Percentiles rank a stretch among this genome's conserved stretches.
phyloP scores from a whole-genome alignment of 495 filamentous ascomycete genomes.

The Lentithecium fluviatile region DNA sequence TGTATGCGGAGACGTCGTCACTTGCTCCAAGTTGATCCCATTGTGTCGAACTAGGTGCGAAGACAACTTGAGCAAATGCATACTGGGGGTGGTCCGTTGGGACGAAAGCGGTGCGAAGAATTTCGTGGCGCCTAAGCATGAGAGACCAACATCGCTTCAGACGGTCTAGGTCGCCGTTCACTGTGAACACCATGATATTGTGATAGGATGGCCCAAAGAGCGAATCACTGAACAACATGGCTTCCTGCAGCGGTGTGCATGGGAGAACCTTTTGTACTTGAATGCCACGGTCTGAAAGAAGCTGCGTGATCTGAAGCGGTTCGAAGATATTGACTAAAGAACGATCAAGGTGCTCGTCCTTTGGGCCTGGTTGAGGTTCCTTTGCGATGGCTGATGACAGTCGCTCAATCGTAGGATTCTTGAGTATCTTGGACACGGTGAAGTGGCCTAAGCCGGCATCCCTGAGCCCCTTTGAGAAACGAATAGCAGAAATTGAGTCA shows the following conservation, averaged over 20 bases:
- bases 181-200: slow-evolving; percentile 54
- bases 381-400: slow-evolving; percentile 40
- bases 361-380: background rate
- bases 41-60: slow-evolving; percentile 39
- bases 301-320: slow-evolving; percentile 37
- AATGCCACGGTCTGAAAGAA: slow-evolving; percentile 38
- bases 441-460: slow-evolving; percentile 46
- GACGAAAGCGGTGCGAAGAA: slow-evolving; percentile 63
- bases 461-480: slow-evolving; percentile 56
- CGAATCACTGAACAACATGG: slow-evolving; percentile 63
- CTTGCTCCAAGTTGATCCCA: slow-evolving; percentile 35
- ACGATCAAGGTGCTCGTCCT: background rate
- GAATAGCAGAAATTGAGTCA: slow-evolving; percentile 79
- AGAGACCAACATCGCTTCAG: slow-evolving; percentile 51
- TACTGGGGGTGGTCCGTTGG: slow-evolving; percentile 50
- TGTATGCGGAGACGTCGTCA: slow-evolving; percentile 13
- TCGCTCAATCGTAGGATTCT: slow-evolving; percentile 57
- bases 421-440: slow-evolving; percentile 63
- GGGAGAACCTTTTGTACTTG: slow-evolving; percentile 60
- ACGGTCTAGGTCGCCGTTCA: slow-evolving; percentile 46
- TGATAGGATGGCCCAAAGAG: slow-evolving; percentile 48
- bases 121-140: slow-evolving; percentile 58
- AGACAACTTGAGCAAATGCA: slow-evolving; percentile 61
- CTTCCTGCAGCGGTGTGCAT: slow-evolving; percentile 79
- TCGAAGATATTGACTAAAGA: slow-evolving; percentile 40